Evolutionary conservation across 345 rosid species (phyloP), one percentile per base, ranked within the genome.

Genomic region (Orychophragmus violaceus): DNA sequence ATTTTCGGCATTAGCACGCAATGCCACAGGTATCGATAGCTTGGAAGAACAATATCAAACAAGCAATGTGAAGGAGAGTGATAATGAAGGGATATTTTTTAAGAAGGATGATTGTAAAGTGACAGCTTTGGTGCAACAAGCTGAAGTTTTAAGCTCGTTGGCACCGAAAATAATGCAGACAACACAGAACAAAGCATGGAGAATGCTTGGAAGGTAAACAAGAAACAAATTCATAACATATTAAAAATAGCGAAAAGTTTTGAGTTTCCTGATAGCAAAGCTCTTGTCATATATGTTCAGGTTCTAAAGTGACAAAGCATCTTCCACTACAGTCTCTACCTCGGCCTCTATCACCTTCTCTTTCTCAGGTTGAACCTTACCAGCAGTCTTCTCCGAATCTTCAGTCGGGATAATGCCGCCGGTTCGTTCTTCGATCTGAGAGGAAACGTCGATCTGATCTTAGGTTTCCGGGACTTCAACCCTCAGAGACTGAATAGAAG

Each of bases 121-220:
- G 72, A 55, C 78, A 44, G 91, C 87, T 73, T 76, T 92, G 83
- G 80, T 87, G 88, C 88, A 89, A 78, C 96, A 89, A 82, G 96
- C 98, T 24, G 89, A 85, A 74, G 85, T 89, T 74, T 84, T 92
- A 68, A 81, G 88, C 71, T 83, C 96, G 17, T 83, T 92, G 46
- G 87, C 95, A 2, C 46, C 60, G 64, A 92, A 82, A 74, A 89
- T 92, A 81, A 79, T 59, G 53, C 80, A 28, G 96, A 89, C 66
- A 86, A 82, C 75, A 79, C 88, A 59, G 95, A 87, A 21, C 87
- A n/a, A n/a, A n/a, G n/a, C n/a, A n/a, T n/a, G n/a, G n/a, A n/a
- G n/a, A n/a, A n/a, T n/a, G n/a, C n/a, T 70, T 87, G 95, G 98
- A 89, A 86, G 96, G 98, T 86, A 71, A 62, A 36, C 46, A 42